These are phyloP conservation scores for Saturnispora quitensis DNA, from an alignment of 805 yeast species.

Conservation along the genomic window DNA sequence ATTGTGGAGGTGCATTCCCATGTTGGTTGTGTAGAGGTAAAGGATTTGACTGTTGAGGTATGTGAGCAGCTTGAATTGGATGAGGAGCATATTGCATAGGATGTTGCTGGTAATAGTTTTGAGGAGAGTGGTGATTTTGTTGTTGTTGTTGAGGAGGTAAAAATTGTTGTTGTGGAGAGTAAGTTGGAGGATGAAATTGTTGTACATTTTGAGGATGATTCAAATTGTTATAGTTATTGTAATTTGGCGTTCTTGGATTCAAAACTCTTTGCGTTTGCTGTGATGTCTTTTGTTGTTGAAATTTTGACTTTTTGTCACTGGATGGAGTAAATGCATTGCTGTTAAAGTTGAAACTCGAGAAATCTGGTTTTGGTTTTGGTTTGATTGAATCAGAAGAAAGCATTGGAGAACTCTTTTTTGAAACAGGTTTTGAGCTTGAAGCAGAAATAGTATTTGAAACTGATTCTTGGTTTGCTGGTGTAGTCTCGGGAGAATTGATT, in stretches of 20 bases:
- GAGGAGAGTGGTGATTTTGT: background rate
- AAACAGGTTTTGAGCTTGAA: conserved; percentile 1
- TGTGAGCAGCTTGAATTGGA: background rate
- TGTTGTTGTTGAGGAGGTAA: conserved; percentile 1
- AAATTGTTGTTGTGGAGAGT: conserved; percentile 9
- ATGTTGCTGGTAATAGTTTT: background rate
- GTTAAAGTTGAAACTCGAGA: background rate
- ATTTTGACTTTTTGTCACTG: background rate
- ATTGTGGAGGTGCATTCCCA: conserved; percentile 3
- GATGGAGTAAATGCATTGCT: conserved; percentile 5
- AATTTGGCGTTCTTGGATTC: conserved; percentile 31
- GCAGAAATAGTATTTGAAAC: background rate
- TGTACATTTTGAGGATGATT: conserved; percentile 43
- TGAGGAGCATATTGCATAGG: background rate
- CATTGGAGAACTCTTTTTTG: conserved; percentile 5
- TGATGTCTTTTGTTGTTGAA: background rate
- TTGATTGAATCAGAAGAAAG: background rate
- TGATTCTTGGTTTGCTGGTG: background rate
- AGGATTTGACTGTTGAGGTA: background rate
- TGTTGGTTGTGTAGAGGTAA: background rate
- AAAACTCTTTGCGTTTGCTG: conserved; percentile 9
- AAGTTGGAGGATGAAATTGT: conserved; percentile 36
- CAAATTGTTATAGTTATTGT: background rate
- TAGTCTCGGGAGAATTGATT: background rate
- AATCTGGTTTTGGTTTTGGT: conserved; percentile 9